Percentiles rank a stretch among this genome's conserved stretches.
Evolutionary conservation across 2,329 filamentous ascomycete species (phyloP).

Genomic region (Allantophomopsis lycopodina): DNA sequence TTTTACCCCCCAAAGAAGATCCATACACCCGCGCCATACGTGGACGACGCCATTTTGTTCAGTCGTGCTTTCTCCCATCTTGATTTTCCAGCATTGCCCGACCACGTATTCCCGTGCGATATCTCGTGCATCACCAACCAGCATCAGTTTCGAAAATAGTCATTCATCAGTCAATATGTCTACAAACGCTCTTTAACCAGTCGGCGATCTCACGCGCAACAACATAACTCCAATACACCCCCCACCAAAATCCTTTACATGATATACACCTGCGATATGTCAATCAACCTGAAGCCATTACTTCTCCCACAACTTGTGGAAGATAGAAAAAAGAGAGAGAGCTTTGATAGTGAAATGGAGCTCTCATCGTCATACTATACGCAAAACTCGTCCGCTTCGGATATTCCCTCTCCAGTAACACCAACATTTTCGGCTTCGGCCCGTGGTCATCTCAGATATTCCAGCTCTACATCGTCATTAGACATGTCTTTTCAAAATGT

Average conservation of each 20-base stretch:
- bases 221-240: background rate
- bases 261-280: conserved; percentile 6
- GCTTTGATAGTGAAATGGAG: conserved; percentile 16
- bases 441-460: conserved; percentile 47
- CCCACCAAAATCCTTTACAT: background rate
- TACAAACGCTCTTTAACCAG: background rate
- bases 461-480: conserved; percentile 69
- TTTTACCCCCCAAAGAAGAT: too few species aligned
- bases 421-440: conserved; percentile 47
- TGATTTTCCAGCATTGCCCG: too few species aligned
- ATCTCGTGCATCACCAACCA: too few species aligned
- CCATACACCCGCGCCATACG: conserved; percentile 10
- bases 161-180: too few species aligned
- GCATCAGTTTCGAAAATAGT: too few species aligned
- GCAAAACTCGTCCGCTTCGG: conserved; percentile 41
- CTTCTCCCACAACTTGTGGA: conserved; percentile 39
- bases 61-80: too few species aligned
- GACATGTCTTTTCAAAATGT: conserved; percentile 38
- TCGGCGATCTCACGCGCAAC: background rate
- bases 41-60: conserved; percentile 7
- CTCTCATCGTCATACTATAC: conserved; percentile 15
- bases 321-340: conserved; percentile 29
- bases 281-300: conserved; percentile 34
- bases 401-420: conserved; percentile 55
- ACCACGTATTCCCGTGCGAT: too few species aligned